Conservation (phyloP, 2,329 filamentous ascomycete genomes). For the Colletotrichum noveboracense region DNA sequence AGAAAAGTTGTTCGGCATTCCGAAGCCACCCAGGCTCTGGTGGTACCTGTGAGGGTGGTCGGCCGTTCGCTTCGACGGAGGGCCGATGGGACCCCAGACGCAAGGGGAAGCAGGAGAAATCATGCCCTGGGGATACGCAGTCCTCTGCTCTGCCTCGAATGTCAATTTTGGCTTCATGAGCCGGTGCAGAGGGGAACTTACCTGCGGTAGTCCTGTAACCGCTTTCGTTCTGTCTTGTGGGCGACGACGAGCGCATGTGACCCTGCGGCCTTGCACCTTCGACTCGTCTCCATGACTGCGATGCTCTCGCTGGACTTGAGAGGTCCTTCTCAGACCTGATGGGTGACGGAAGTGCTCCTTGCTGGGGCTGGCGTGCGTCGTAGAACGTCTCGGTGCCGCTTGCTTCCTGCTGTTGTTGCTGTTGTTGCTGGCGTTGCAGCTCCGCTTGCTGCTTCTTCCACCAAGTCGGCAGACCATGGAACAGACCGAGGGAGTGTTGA, state of each 20-base stretch:
- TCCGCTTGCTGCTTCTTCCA: conserved; percentile 62
- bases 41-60: not conserved
- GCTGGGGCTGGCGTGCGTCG: not conserved
- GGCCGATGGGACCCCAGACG: conserved; percentile 33
- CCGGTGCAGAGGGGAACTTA: not conserved
- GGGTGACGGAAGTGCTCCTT: not conserved
- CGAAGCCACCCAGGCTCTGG: not conserved
- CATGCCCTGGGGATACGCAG: not conserved
- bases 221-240: not conserved
- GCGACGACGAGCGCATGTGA: not conserved
- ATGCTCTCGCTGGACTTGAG: not conserved
- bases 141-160: not conserved
- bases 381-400: not conserved
- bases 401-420: not conserved
- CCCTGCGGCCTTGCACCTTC: not conserved
- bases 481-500: conserved; percentile 74
- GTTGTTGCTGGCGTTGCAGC: conserved; percentile 30
- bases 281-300: conserved; percentile 10
- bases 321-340: not conserved
- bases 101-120: conserved; percentile 23
- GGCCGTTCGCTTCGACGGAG: conserved; percentile 26
- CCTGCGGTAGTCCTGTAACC: not conserved
- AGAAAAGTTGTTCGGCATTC: not conserved
- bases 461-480: conserved; percentile 66
- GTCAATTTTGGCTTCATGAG: not conserved